A percentile compares a stretch with the other conserved stretches of the same genome.
Conservation (phyloP, 139 green algal species). For the Chlamydomonas incerta region DNA sequence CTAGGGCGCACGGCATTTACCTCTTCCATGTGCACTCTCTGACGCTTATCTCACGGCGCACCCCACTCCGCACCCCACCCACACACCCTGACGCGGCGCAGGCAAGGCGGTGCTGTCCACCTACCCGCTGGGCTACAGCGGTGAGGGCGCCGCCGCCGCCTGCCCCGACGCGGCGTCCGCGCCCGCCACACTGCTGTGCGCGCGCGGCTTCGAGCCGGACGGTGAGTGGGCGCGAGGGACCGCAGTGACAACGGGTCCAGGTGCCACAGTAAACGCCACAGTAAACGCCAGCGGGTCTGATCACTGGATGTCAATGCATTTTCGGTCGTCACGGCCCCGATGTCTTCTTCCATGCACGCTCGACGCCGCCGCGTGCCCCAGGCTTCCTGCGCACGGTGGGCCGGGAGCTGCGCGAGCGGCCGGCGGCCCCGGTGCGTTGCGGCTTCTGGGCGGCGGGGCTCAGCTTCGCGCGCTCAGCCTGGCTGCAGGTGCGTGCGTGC, state of each 20-base stretch:
- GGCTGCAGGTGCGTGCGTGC: conserved; percentile 13
- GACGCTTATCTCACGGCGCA: no score
- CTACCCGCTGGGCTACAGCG: conserved; percentile 77
- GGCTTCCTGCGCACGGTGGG: conserved; percentile 64
- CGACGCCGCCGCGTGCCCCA: not conserved
- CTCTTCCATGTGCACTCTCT: no score
- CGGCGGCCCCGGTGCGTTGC: conserved; percentile 48
- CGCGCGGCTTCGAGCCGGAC: conserved; percentile 54
- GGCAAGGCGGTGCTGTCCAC: conserved; percentile 71
- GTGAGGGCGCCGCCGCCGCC: conserved; percentile 49
- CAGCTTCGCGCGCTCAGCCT: conserved; percentile 64
- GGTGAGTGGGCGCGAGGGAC: conserved; percentile 20
- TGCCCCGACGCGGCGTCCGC: conserved; percentile 44
- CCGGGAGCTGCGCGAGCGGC: conserved; percentile 22
- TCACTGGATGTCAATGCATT: no score
- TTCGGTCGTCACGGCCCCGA: no score
- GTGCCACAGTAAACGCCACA: no score
- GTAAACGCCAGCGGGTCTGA: no score
- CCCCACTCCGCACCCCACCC: not conserved
- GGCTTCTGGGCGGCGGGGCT: conserved; percentile 83
- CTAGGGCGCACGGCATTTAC: no score
- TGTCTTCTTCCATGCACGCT: not conserved
- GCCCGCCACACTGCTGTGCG: conserved; percentile 71
- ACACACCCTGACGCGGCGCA: not conserved
- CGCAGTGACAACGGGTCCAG: no score